Evolutionary conservation across 352 stramenopile genomes (phyloP).

Genomic region (Phytophthora lateralis): DNA sequence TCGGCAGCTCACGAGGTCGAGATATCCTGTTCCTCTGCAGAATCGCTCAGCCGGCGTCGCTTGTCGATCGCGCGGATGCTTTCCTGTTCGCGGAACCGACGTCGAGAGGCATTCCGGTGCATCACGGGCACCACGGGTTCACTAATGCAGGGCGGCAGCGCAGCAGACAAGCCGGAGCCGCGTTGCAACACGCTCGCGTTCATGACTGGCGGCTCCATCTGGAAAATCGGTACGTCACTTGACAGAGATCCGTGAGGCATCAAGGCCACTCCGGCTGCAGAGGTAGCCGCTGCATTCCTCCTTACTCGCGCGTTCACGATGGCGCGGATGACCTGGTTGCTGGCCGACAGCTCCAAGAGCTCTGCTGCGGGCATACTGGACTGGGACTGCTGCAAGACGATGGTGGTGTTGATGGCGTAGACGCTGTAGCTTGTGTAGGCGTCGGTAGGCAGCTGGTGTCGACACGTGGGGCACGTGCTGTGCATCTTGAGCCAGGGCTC

Average conservation of each 20-base stretch:
- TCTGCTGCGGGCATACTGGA: slow-evolving; percentile 76
- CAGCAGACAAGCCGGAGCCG: slow-evolving; percentile 39
- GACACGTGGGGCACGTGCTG: slow-evolving; percentile 85
- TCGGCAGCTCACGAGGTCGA: slow-evolving; percentile 41
- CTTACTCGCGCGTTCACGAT: slow-evolving; percentile 87
- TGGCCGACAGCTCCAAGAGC: slow-evolving; percentile 79
- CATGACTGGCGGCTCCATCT: slow-evolving; percentile 69
- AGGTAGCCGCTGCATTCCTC: slow-evolving; percentile 42
- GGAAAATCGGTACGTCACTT: slow-evolving; percentile 55
- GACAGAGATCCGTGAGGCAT: slow-evolving; percentile 32
- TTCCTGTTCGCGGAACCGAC: slow-evolving; percentile 60
- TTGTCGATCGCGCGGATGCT: slow-evolving; percentile 57
- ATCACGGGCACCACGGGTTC: slow-evolving; percentile 75
- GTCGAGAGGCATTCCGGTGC: slow-evolving; percentile 66
- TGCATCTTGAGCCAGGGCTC: slow-evolving; percentile 89
- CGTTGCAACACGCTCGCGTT: slow-evolving; percentile 80
- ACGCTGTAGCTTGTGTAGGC: slow-evolving; percentile 88
- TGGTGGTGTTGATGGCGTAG: slow-evolving; percentile 91
- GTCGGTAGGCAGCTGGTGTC: slow-evolving; percentile 80
- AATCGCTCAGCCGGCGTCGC: slow-evolving; percentile 54
- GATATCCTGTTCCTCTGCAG: slow-evolving; percentile 63
- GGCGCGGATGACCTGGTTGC: slow-evolving; percentile 87
- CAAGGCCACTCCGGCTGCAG: background rate
- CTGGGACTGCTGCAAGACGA: slow-evolving; percentile 87
- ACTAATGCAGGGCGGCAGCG: slow-evolving; percentile 58